A percentile compares a stretch with the other conserved stretches of the same genome.
These are phyloP conservation scores for Annulohypoxylon moriforme DNA, from an alignment of 495 filamentous ascomycete species.

Conservation along the genomic window DNA sequence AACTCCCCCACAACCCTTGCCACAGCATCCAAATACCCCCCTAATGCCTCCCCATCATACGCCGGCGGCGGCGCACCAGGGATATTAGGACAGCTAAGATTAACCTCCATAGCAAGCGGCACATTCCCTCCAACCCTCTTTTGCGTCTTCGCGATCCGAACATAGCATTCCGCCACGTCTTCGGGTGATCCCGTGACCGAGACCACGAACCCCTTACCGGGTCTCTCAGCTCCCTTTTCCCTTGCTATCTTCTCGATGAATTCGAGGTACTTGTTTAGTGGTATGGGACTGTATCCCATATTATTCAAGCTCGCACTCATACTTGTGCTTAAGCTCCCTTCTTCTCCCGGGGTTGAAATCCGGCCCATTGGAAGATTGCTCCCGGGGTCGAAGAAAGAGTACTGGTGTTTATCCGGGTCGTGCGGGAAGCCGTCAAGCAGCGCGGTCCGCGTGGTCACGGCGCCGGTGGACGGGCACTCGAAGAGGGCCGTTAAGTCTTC, in stretches of 20 bases:
- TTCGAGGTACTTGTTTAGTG: slow-evolving; percentile 73
- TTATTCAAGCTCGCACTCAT: slow-evolving; percentile 72
- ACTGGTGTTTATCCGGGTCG: slow-evolving; percentile 69
- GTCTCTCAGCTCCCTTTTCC: slow-evolving; percentile 8
- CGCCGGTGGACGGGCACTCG: slow-evolving; percentile 68
- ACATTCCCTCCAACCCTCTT: slow-evolving; percentile 9
- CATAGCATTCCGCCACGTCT: slow-evolving; percentile 62
- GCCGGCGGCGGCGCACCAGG: slow-evolving; percentile 72
- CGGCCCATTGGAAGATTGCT: slow-evolving; percentile 39
- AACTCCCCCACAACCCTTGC: neutral
- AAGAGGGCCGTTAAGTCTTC: slow-evolving; percentile 68
- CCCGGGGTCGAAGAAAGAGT: slow-evolving; percentile 70
- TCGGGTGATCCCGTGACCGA: slow-evolving; percentile 71
- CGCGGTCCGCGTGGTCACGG: slow-evolving; percentile 75
- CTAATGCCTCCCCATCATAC: slow-evolving; percentile 61
- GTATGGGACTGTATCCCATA: slow-evolving; percentile 75
- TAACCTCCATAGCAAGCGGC: slow-evolving; percentile 72
- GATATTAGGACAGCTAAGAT: slow-evolving; percentile 81
- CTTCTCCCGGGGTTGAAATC: neutral
- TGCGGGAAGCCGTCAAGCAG: slow-evolving; percentile 69
- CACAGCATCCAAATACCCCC: slow-evolving; percentile 60
- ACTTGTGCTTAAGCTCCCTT: slow-evolving; percentile 57
- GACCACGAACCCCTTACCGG: slow-evolving; percentile 71
- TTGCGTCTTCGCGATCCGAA: slow-evolving; percentile 33
- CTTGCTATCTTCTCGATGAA: slow-evolving; percentile 51